Percentiles rank a stretch among this genome's conserved stretches.
Evolutionary conservation across 495 filamentous ascomycete genomes (phyloP).

Genomic region (Apodospora peruviana): DNA sequence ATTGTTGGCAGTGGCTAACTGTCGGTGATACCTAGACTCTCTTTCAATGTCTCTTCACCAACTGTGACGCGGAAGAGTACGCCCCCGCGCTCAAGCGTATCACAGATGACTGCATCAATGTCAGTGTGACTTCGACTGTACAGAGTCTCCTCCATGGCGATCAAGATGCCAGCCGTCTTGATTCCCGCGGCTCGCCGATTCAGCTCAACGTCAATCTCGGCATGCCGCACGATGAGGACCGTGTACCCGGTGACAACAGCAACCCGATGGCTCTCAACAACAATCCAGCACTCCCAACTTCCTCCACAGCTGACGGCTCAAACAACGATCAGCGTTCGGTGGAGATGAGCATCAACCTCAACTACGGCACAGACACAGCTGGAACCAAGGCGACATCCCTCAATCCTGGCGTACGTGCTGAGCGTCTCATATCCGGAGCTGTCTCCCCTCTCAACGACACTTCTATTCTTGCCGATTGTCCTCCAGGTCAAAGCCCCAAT

Average conservation of each 20-base stretch:
- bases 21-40: conserved; percentile 8
- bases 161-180: conserved; percentile 26
- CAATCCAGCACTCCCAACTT: neutral
- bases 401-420: conserved; percentile 6
- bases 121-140: conserved; percentile 16
- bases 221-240: conserved; percentile 3
- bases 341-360: conserved; percentile 21
- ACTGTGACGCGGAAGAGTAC: conserved; percentile 19
- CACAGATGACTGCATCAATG: conserved; percentile 31
- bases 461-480: conserved; percentile 4
- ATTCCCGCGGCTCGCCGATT: conserved; percentile 8
- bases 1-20: neutral
- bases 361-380: conserved; percentile 5
- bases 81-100: conserved; percentile 12
- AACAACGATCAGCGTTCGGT: conserved; percentile 3
- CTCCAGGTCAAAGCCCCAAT: conserved; percentile 2
- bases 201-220: conserved; percentile 10
- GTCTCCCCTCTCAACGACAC: conserved; percentile 2
- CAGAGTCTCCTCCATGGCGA: conserved; percentile 32
- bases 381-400: conserved; percentile 1
- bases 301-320: neutral
- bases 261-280: neutral
- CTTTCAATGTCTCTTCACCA: conserved; percentile 18
- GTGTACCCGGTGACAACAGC: neutral
- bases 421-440: conserved; percentile 2